These are phyloP conservation scores for Lonicera japonica DNA, from an alignment of 129 eudicot species.

Conservation along the genomic window DNA sequence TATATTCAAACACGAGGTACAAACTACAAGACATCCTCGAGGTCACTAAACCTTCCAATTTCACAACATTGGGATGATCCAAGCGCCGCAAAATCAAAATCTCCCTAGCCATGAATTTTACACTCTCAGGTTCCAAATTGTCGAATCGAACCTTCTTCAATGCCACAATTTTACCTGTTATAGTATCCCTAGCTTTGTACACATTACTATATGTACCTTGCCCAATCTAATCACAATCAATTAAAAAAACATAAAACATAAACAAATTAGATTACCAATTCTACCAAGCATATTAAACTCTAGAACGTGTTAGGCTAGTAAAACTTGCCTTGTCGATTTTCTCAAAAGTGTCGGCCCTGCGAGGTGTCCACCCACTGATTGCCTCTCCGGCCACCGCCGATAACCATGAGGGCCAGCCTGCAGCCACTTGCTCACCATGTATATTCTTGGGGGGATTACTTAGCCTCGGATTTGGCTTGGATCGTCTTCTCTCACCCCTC, in stretches of 20 bases:
- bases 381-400: conserved; percentile 39
- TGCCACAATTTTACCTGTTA: conserved; percentile 34
- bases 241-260: conserved; percentile 5
- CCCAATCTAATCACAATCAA: conserved; percentile 45
- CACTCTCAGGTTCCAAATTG: conserved; percentile 34
- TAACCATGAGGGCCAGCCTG: conserved; percentile 39
- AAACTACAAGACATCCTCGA: conserved; percentile 33
- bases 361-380: conserved; percentile 36
- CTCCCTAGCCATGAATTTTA: conserved; percentile 32
- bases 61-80: conserved; percentile 37
- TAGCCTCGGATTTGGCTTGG: conserved; percentile 31
- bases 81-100: conserved; percentile 31
- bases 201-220: conserved; percentile 42
- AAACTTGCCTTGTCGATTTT: conserved; percentile 30
- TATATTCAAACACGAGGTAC: conserved; percentile 30
- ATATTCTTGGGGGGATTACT: conserved; percentile 12
- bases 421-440: conserved; percentile 38
- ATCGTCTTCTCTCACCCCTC: conserved; percentile 27
- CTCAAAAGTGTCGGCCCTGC: conserved; percentile 37
- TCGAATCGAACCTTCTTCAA: conserved; percentile 40
- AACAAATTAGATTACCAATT: background rate
- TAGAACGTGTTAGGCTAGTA: background rate
- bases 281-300: background rate
- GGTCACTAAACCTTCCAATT: conserved; percentile 33
- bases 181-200: conserved; percentile 32